Conservation (phyloP, 805 yeast genomes). For the Spathaspora girioi region DNA sequence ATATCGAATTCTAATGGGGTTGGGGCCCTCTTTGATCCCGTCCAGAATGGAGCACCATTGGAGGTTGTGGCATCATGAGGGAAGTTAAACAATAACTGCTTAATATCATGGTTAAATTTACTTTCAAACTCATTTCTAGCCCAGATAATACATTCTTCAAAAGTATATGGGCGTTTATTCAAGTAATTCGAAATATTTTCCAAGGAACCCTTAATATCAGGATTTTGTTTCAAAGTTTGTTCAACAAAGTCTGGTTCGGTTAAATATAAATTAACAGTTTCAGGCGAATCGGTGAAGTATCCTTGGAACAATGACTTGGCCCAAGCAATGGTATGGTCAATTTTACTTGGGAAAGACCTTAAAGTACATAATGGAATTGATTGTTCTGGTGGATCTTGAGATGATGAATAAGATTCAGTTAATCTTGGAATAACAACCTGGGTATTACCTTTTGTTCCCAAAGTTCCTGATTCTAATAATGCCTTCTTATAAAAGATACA, state of each 20-base stretch:
- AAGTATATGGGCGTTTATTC: conserved; percentile 77
- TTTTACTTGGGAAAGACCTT: conserved; percentile 95
- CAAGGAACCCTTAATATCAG: conserved; percentile 84
- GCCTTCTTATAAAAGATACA: conserved; percentile 92
- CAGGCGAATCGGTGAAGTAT: conserved; percentile 85
- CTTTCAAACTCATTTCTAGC: conserved; percentile 85
- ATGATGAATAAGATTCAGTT: conserved; percentile 94
- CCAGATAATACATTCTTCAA: conserved; percentile 95
- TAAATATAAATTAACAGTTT: conserved; percentile 85
- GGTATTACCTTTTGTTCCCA: conserved; percentile 97
- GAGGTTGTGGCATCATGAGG: conserved; percentile 92
- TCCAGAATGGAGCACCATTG: conserved; percentile 93
- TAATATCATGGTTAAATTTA: conserved; percentile 80
- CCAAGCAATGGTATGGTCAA: conserved; percentile 99
- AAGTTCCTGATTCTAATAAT: conserved; percentile 91
- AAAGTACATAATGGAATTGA: conserved; percentile 95
- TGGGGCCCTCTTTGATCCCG: conserved; percentile 97
- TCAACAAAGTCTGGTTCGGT: conserved; percentile 92
- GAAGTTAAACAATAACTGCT: conserved; percentile 89
- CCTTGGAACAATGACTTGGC: conserved; percentile 94
- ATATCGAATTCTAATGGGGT: conserved; percentile 76
- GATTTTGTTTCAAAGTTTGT: conserved; percentile 83
- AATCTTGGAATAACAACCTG: conserved; percentile 92
- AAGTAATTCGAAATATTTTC: conserved; percentile 77
- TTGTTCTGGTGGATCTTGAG: conserved; percentile 98